phyloP scores from a whole-genome alignment of 352 stramenopile species.

The Blastocystis sp. region DNA sequence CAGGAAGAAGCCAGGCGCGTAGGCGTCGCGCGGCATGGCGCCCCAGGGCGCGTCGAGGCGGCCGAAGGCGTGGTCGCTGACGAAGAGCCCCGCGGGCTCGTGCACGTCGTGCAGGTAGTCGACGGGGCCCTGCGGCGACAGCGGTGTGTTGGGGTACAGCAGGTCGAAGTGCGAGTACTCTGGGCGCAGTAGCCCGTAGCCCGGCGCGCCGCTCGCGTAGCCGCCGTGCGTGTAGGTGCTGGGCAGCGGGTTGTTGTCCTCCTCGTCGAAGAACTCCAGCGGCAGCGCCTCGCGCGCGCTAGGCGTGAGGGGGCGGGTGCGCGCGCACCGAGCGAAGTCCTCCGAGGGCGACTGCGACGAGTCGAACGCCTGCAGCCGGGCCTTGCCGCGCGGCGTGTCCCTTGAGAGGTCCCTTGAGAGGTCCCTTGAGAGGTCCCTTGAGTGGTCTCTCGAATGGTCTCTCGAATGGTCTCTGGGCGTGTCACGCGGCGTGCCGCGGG shows the following conservation, averaged over 20 bases:
- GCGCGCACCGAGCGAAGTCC: neutral
- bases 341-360: neutral
- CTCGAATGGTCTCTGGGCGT: too few relatives aligned
- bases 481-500: too few relatives aligned
- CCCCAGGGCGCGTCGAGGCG: too few relatives aligned
- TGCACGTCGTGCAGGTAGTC: neutral
- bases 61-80: too few relatives aligned
- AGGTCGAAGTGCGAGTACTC: neutral
- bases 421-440: too few relatives aligned
- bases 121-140: neutral
- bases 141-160: neutral
- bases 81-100: too few relatives aligned
- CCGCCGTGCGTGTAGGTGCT: constrained; percentile 23
- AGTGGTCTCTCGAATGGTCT: too few relatives aligned
- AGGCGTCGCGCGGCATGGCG: too few relatives aligned
- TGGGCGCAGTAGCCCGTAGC: neutral
- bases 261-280: constrained; percentile 67
- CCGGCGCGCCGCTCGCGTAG: neutral
- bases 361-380: neutral
- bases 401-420: too few relatives aligned
- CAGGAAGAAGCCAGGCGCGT: neutral
- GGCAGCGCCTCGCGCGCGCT: neutral
- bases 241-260: constrained; percentile 64
- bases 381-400: too few relatives aligned
- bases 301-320: neutral